phyloP scores from a whole-genome alignment of 257 asterid genomes.

The Solanum tarijense region DNA sequence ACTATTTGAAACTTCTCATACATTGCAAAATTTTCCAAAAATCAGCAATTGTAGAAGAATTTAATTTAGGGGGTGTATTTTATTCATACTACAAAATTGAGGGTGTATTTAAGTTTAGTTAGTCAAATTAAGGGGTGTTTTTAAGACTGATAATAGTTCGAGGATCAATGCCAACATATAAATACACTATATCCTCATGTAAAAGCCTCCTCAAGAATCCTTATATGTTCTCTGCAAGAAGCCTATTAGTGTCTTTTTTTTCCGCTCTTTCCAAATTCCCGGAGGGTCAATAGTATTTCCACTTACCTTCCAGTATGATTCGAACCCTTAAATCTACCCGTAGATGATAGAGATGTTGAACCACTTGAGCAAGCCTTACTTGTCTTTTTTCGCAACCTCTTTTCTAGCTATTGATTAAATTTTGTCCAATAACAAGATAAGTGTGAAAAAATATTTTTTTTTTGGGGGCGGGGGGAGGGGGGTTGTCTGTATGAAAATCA shows the following conservation, averaged over 20 bases:
- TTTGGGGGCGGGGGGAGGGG: background rate
- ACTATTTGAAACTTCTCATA: no score
- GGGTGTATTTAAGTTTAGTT: no score
- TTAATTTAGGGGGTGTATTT: no score
- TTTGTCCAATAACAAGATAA: background rate
- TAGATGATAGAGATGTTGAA: background rate
- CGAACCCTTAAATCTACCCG: background rate
- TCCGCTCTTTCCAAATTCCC: fast-evolving
- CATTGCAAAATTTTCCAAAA: no score
- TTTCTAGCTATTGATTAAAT: background rate
- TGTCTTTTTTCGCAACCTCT: background rate
- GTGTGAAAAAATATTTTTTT: background rate
- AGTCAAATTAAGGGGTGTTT: no score
- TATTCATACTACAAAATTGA: no score
- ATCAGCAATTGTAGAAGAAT: no score
- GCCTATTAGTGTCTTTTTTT: background rate
- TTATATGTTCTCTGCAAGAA: background rate
- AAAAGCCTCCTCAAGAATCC: background rate
- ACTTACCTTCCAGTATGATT: background rate
- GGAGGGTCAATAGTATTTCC: background rate
- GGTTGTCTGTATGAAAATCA: background rate
- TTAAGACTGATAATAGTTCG: background rate
- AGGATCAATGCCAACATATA: background rate
- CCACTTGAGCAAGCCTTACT: background rate
- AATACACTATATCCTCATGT: background rate